A percentile compares a stretch with the other conserved stretches of the same genome.
Evolutionary conservation across 2,329 filamentous ascomycete species (phyloP).

Genomic region (Erysiphe neolycopersici): DNA sequence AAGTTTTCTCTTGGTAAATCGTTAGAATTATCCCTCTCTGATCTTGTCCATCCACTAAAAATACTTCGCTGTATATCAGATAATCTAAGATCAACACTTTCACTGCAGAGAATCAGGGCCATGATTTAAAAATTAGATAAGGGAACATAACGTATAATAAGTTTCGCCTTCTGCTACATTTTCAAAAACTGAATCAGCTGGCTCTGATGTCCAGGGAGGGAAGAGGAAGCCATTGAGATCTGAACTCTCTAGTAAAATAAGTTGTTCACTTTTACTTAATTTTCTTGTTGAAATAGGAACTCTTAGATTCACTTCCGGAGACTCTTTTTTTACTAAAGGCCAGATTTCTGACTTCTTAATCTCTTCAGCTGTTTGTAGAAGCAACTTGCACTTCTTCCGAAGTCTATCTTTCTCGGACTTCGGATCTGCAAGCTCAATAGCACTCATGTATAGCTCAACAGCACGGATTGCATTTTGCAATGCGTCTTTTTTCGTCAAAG

Average conservation of each 20-base stretch:
- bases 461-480: slow-evolving; percentile 50
- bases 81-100: slow-evolving; percentile 40
- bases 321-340: slow-evolving; percentile 2
- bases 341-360: slow-evolving; percentile 29
- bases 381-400: slow-evolving; percentile 37
- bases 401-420: slow-evolving; percentile 39
- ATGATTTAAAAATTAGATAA: slow-evolving; percentile 1
- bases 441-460: slow-evolving; percentile 60
- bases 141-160: slow-evolving; percentile 31
- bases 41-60: slow-evolving; percentile 61
- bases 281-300: slow-evolving; percentile 24
- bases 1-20: slow-evolving; percentile 22
- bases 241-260: slow-evolving; percentile 51
- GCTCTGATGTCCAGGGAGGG: slow-evolving; percentile 45
- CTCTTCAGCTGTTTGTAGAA: slow-evolving; percentile 45
- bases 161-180: slow-evolving; percentile 19
- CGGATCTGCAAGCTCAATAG: slow-evolving; percentile 31
- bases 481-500: slow-evolving; percentile 32
- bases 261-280: slow-evolving; percentile 43
- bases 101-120: slow-evolving; percentile 23
- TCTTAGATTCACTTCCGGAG: slow-evolving; percentile 9
- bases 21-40: slow-evolving; percentile 1
- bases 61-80: slow-evolving; percentile 47
- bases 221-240: slow-evolving; percentile 63
- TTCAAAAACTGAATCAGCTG: slow-evolving; percentile 37